A percentile compares a stretch with the other conserved stretches of the same genome.
Conservation (phyloP, 148 eudicot species). For the Nyssa sinensis region DNA sequence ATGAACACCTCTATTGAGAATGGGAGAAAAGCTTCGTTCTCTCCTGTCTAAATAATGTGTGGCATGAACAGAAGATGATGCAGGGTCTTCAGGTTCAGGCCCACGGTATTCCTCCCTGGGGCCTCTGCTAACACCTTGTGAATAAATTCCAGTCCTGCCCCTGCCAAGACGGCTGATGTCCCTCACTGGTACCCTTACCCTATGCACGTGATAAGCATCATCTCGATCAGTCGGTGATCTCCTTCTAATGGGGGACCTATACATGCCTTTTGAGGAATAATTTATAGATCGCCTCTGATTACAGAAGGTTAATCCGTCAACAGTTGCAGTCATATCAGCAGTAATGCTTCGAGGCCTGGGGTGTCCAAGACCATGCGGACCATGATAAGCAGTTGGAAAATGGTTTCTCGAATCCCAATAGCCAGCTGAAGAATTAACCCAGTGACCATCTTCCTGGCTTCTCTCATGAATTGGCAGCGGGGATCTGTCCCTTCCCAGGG, state of each 20-base stretch:
- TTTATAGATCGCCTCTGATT: slow-evolving; percentile 31
- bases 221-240: slow-evolving; percentile 44
- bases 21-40: slow-evolving; percentile 41
- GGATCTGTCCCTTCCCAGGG: slow-evolving; percentile 33
- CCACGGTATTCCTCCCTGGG: slow-evolving; percentile 44
- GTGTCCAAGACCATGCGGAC: slow-evolving; percentile 22
- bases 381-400: slow-evolving; percentile 19
- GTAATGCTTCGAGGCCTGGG: slow-evolving; percentile 26
- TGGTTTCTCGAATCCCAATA: slow-evolving; percentile 25
- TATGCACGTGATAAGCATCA: slow-evolving; percentile 28
- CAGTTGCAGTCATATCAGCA: slow-evolving; percentile 26
- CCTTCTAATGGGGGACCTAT: slow-evolving; percentile 29
- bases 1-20: too few relatives aligned
- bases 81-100: slow-evolving; percentile 26
- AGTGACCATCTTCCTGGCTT: slow-evolving; percentile 28
- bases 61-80: slow-evolving; percentile 26
- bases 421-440: slow-evolving; percentile 17
- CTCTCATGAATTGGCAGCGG: slow-evolving; percentile 12
- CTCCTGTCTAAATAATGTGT: slow-evolving; percentile 36
- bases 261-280: slow-evolving; percentile 31
- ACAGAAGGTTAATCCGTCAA: slow-evolving; percentile 32
- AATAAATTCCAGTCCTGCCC: slow-evolving; percentile 33
- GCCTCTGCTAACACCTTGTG: slow-evolving; percentile 39
- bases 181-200: slow-evolving; percentile 31
- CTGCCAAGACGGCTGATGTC: slow-evolving; percentile 27